Evolutionary conservation across 1,284 basidiomycete genomes (phyloP).

Genomic region (Microbotryum lychnidis-dioicae): DNA sequence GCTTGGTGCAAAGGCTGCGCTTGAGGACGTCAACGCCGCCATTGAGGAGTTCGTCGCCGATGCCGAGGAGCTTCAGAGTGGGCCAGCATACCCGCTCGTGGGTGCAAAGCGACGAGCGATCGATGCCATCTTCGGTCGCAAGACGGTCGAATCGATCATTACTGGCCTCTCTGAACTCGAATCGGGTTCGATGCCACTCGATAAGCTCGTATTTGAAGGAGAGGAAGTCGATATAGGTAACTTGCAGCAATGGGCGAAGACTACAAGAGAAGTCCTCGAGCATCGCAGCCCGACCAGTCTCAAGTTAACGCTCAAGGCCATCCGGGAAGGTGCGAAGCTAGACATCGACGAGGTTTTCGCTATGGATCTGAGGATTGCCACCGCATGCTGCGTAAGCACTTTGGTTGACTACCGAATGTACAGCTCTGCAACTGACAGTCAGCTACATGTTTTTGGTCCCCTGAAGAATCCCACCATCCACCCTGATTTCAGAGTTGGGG

Average conservation of each 20-base stretch:
- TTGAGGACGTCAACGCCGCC: constrained; percentile 49
- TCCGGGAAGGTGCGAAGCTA: constrained; percentile 59
- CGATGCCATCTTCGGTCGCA: constrained; percentile 65
- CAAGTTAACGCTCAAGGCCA: constrained; percentile 69
- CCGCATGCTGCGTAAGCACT: constrained; percentile 64
- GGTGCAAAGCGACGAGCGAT: constrained; percentile 63
- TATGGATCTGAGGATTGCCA: constrained; percentile 72
- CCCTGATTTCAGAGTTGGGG: constrained; percentile 73
- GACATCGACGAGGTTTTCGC: constrained; percentile 59
- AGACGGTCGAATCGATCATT: constrained; percentile 63
- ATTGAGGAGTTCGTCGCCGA: constrained; percentile 47
- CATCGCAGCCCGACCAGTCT: constrained; percentile 80
- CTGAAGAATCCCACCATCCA: constrained; percentile 49
- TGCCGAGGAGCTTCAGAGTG: constrained; percentile 60
- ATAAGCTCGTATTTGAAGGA: constrained; percentile 33
- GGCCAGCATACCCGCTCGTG: constrained; percentile 45
- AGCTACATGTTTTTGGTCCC: background rate
- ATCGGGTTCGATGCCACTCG: constrained; percentile 26
- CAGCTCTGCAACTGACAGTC: constrained; percentile 15
- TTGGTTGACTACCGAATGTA: constrained; percentile 1
- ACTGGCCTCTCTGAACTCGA: constrained; percentile 50
- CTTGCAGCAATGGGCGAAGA: constrained; percentile 58
- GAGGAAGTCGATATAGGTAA: constrained; percentile 42
- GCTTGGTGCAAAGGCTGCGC: constrained; percentile 43
- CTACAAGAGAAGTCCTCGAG: constrained; percentile 57